Evolutionary conservation across 148 eudicot genomes (phyloP), one percentile per base, ranked within the genome.

Genomic region (Amaranthus palmeri): DNA sequence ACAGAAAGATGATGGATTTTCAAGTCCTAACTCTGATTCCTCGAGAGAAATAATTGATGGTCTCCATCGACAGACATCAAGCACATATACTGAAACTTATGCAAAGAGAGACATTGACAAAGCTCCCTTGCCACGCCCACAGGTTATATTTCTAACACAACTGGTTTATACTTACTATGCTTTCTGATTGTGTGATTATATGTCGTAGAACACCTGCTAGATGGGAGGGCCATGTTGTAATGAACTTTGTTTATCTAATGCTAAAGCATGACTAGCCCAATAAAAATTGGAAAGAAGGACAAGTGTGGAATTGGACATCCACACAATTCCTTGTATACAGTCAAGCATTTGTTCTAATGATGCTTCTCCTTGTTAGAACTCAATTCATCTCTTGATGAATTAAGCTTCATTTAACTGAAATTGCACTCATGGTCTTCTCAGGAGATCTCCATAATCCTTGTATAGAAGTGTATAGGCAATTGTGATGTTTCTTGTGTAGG

Each of bases 11-110:
- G 65, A 74, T 81, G 91, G 85, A 67, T 69, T 70, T 58, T 74
- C 75, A 62, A 90, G 91, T 75, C 93, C 96, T 68, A 74, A 77
- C 43, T 76, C 76, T 72, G 80, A 85, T 75, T 70, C 83, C 44
- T 76, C 90, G 53, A 78, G 75, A 65, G 83, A 79, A 72, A 74
- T 74, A 71, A 63, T 64, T 48, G 67, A 72, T 52, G 85, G 76
- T 57, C 47, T 61, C 8, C 70, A 68, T 61, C 75, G 69, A 65
- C 83, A 77, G 73, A 74, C 69, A 57, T 65, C 54, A 70, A 67
- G 60, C 61, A 62, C 79, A 61, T 15, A 78, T 42, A 57, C 73
- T 13, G 86, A 86, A 73, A 70, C 76, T 47, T 51, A 48, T 67
- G 75, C 72, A 49, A 83, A 68, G 75, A 76, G 56, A 76, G 74